Conservation (phyloP, 768 basidiomycete species). For the Rhizopogon vulgaris region DNA sequence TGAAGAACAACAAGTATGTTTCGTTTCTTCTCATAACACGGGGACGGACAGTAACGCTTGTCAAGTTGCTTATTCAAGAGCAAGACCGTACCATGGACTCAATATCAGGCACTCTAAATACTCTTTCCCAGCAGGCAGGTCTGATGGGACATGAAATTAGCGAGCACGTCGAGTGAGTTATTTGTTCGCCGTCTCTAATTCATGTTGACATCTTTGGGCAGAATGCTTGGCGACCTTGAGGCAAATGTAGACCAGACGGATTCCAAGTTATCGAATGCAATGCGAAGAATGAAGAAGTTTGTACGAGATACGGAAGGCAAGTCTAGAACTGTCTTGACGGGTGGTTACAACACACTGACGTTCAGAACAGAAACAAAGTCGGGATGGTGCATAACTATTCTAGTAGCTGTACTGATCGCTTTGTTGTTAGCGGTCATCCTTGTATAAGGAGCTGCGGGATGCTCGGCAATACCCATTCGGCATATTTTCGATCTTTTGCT, state of each 20-base stretch:
- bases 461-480: background rate
- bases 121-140: slow-evolving; percentile 84
- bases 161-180: slow-evolving; percentile 85
- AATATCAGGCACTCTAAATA: slow-evolving; percentile 81
- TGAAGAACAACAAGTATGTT: slow-evolving; percentile 77
- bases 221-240: slow-evolving; percentile 78
- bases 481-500: background rate
- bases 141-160: slow-evolving; percentile 90
- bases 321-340: slow-evolving; percentile 8
- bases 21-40: background rate
- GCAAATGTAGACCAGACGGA: slow-evolving; percentile 66
- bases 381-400: slow-evolving; percentile 83
- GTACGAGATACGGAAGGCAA: slow-evolving; percentile 78
- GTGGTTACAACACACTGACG: background rate
- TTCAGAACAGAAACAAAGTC: slow-evolving; percentile 64
- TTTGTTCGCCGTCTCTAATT: slow-evolving; percentile 3
- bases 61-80: slow-evolving; percentile 75
- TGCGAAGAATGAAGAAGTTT: slow-evolving; percentile 70
- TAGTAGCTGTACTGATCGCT: slow-evolving; percentile 73
- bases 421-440: slow-evolving; percentile 79
- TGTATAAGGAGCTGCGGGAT: slow-evolving; percentile 31
- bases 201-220: slow-evolving; percentile 22
- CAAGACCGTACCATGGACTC: slow-evolving; percentile 89
- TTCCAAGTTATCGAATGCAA: slow-evolving; percentile 56
- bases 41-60: background rate